A percentile compares a stretch with the other conserved stretches of the same genome.
Conservation (phyloP, 495 filamentous ascomycete species). For the Hypoxylon fuscum region DNA sequence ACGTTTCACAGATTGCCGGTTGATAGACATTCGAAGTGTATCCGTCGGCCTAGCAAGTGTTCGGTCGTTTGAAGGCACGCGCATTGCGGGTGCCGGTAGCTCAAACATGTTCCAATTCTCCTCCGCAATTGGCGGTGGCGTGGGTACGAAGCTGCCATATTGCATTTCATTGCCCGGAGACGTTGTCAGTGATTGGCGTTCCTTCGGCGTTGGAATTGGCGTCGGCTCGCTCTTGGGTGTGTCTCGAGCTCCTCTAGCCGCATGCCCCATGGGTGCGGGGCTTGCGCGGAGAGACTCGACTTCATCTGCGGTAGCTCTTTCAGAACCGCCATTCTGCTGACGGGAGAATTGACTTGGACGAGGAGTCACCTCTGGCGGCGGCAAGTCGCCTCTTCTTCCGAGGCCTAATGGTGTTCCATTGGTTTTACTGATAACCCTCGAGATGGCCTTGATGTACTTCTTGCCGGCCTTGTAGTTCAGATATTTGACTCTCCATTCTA, state of each 20-base stretch:
- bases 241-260: conserved; percentile 25
- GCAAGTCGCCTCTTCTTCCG: conserved; percentile 35
- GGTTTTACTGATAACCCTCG: conserved; percentile 72
- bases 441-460: conserved; percentile 84
- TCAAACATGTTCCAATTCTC: conserved; percentile 56
- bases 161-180: conserved; percentile 48
- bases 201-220: conserved; percentile 42
- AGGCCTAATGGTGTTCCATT: conserved; percentile 59
- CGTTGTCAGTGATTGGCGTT: conserved; percentile 45
- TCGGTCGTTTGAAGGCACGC: conserved; percentile 55
- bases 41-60: conserved; percentile 4
- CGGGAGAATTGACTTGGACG: conserved; percentile 35
- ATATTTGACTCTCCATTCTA: conserved; percentile 91
- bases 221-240: conserved; percentile 37
- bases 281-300: conserved; percentile 32
- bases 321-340: conserved; percentile 28
- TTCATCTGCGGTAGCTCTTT: conserved; percentile 24
- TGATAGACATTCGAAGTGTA: conserved; percentile 20
- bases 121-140: conserved; percentile 59
- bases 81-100: conserved; percentile 79
- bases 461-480: conserved; percentile 93
- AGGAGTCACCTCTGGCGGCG: conserved; percentile 27
- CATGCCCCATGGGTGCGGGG: conserved; percentile 40
- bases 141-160: conserved; percentile 81
- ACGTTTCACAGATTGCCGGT: conserved; percentile 24